Evolutionary conservation across 2,329 filamentous ascomycete species (phyloP).

Genomic region (Fusarium sp.): DNA sequence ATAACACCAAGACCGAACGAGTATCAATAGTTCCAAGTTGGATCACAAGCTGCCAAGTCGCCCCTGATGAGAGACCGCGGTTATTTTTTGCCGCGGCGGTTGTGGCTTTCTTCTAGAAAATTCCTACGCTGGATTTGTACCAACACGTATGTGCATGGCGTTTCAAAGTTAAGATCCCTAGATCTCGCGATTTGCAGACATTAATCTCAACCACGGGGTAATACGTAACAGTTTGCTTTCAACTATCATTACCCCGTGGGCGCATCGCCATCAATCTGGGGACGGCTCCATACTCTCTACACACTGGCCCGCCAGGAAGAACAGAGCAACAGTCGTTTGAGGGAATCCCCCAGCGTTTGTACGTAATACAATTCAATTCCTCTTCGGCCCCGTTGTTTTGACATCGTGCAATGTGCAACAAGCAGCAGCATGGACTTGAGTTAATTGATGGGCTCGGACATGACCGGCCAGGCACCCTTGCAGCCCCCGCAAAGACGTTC

Average conservation of each 20-base stretch:
- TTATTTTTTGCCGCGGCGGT: slow-evolving; percentile 34
- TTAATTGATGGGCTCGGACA: slow-evolving; percentile 37
- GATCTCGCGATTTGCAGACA: slow-evolving; percentile 37
- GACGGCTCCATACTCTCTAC: slow-evolving; percentile 40
- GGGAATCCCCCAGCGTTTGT: slow-evolving; percentile 40
- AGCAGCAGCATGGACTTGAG: slow-evolving; percentile 7
- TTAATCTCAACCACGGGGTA: slow-evolving; percentile 36
- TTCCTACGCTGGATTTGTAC: slow-evolving; percentile 8
- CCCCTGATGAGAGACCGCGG: slow-evolving; percentile 30
- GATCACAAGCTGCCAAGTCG: not conserved
- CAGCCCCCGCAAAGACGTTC: slow-evolving; percentile 28
- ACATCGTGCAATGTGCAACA: slow-evolving; percentile 24
- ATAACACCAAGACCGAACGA: slow-evolving; percentile 22
- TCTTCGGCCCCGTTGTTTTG: slow-evolving; percentile 34
- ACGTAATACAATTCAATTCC: slow-evolving; percentile 42
- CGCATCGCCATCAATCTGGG: slow-evolving; percentile 42
- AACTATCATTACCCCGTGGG: slow-evolving; percentile 44
- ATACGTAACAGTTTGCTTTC: slow-evolving; percentile 46
- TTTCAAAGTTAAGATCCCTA: slow-evolving; percentile 20
- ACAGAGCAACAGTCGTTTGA: slow-evolving; percentile 23
- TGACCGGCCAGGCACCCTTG: slow-evolving; percentile 41
- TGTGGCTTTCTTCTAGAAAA: slow-evolving; percentile 29
- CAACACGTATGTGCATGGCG: slow-evolving; percentile 4
- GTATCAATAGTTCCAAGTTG: not conserved
- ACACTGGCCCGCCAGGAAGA: slow-evolving; percentile 14